Evolutionary conservation across 768 basidiomycete species (phyloP).

Genomic region (Imleria badia): DNA sequence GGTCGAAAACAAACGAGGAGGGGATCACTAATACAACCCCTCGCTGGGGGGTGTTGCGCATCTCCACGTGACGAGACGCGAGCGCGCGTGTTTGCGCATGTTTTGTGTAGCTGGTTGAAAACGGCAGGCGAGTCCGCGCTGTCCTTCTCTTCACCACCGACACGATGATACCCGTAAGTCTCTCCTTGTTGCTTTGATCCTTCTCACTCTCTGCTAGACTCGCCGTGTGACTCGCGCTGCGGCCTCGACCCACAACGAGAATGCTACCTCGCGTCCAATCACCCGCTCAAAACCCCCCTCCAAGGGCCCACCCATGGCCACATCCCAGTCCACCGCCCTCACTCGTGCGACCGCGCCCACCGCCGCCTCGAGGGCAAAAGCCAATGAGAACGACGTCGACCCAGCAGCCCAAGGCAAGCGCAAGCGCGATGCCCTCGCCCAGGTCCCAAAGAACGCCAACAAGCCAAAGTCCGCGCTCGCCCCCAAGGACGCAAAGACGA

Average conservation of each 20-base stretch:
- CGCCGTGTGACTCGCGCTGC: constrained; percentile 63
- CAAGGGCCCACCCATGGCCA: constrained; percentile 35
- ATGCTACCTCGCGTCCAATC: constrained; percentile 61
- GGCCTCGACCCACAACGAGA: constrained; percentile 60
- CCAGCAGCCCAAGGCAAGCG: constrained; percentile 57
- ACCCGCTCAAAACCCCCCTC: constrained; percentile 62
- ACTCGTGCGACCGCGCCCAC: constrained; percentile 42
- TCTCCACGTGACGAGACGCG: constrained; percentile 37
- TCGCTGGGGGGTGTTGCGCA: constrained; percentile 11
- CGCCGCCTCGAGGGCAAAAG: constrained; percentile 38
- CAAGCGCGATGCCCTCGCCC: constrained; percentile 73
- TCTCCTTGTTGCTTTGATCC: too few relatives aligned
- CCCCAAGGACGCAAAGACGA: constrained; percentile 49
- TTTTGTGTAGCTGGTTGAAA: constrained; percentile 40
- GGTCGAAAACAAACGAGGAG: not conserved
- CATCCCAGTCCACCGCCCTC: constrained; percentile 35
- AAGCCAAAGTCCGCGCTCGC: constrained; percentile 39
- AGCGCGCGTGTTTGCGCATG: constrained; percentile 36
- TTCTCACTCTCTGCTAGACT: constrained; percentile 39
- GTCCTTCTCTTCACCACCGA: constrained; percentile 33
- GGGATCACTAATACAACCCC: constrained; percentile 11
- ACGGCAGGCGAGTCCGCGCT: constrained; percentile 26
- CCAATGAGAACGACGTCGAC: constrained; percentile 45
- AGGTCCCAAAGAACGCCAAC: constrained; percentile 58
- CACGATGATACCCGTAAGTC: constrained; percentile 45